Conservation (phyloP, 106 monocot species). For the Acorus calamus region DNA sequence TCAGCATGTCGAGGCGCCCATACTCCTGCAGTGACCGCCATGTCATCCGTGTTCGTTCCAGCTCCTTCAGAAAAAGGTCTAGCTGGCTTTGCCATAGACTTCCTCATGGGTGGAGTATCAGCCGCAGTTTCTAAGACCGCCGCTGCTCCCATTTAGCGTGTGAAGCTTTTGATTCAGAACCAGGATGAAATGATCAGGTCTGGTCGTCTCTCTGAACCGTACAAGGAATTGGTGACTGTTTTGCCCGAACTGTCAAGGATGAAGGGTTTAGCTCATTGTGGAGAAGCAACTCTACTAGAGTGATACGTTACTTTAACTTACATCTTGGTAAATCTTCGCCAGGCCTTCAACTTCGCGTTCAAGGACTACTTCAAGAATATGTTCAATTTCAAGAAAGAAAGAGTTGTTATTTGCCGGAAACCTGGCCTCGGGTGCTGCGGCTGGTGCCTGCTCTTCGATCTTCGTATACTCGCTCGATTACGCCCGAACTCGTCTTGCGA, state of each 20-base stretch:
- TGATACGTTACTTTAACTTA: constrained; percentile 38
- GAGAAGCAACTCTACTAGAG: constrained; percentile 40
- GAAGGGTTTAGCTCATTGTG: constrained; percentile 28
- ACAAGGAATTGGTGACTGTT: constrained; percentile 26
- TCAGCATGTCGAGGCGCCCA: background rate
- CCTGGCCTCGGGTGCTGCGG: constrained; percentile 23
- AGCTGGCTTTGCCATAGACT: no score
- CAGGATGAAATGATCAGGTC: no score
- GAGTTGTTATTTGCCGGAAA: constrained; percentile 23
- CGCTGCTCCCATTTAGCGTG: no score
- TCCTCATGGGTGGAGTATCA: no score
- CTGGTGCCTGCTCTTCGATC: constrained; percentile 18
- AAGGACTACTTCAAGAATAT: constrained; percentile 28
- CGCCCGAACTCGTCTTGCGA: constrained; percentile 20
- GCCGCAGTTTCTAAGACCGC: no score
- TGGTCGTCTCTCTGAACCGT: no score
- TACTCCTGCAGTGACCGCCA: no score
- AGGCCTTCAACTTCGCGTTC: constrained; percentile 30
- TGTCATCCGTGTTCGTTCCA: no score
- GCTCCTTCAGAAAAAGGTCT: no score
- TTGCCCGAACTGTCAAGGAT: constrained; percentile 26
- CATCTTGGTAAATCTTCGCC: background rate
- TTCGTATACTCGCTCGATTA: constrained; percentile 25
- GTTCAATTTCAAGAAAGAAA: constrained; percentile 27
- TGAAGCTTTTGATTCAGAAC: no score